Evolutionary conservation across 805 yeast species (phyloP).

Genomic region (Wickerhamomyces queroliae): DNA sequence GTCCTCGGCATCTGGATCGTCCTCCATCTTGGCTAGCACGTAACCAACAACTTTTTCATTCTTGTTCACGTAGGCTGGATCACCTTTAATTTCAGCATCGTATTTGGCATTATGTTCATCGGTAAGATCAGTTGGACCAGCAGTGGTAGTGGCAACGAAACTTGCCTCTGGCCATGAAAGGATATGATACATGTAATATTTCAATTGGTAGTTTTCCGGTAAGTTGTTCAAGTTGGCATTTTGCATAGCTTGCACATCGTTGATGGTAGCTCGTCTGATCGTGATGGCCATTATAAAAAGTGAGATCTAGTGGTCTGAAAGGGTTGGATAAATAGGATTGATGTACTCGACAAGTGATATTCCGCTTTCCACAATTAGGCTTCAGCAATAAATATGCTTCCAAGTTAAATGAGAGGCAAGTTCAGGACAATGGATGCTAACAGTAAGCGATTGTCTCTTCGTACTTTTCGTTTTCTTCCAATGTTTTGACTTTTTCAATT

Average conservation of each 20-base stretch:
- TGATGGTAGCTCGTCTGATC: constrained; percentile 80
- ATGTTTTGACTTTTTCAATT: no score
- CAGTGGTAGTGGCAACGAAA: constrained; percentile 85
- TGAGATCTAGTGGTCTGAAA: no score
- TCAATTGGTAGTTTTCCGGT: constrained; percentile 91
- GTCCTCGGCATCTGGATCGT: constrained; percentile 73
- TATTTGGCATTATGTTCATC: constrained; percentile 15
- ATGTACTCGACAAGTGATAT: no score
- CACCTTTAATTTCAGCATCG: constrained; percentile 28
- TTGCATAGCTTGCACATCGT: constrained; percentile 92
- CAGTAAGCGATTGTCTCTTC: no score
- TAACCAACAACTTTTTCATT: constrained; percentile 92
- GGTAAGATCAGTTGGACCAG: constrained; percentile 22
- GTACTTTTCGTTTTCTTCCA: no score
- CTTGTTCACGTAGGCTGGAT: constrained; percentile 55
- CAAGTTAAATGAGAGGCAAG: no score
- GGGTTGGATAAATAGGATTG: no score
- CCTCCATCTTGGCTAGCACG: constrained; percentile 95
- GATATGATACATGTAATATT: constrained; percentile 90
- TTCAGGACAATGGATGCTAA: not conserved
- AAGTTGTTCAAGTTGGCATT: constrained; percentile 86
- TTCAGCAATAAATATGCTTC: no score
- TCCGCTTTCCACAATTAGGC: no score
- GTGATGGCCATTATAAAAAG: constrained; percentile 87
- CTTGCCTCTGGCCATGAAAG: constrained; percentile 98